A percentile compares a stretch with the other conserved stretches of the same genome.
These are phyloP conservation scores for Psidium friedrichsthalianum DNA, from an alignment of 345 rosid species.

Conservation along the genomic window DNA sequence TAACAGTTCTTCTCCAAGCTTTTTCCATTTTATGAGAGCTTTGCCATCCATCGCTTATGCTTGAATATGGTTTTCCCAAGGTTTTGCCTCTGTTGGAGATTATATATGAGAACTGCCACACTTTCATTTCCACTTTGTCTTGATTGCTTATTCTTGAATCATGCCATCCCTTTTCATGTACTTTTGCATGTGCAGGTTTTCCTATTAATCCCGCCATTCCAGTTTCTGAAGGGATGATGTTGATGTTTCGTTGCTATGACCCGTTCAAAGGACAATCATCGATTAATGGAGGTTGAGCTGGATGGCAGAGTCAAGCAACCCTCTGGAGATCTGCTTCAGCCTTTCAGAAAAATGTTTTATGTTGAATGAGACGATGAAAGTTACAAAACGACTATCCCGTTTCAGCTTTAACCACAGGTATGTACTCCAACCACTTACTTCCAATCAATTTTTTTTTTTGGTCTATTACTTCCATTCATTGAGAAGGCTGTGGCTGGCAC, in stretches of 20 bases:
- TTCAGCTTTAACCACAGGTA: not conserved
- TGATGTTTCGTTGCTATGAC: constrained; percentile 52
- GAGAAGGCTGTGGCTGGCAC: not conserved
- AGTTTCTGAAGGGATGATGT: constrained; percentile 49
- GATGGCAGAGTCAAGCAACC: constrained; percentile 43
- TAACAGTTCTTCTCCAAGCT: not conserved
- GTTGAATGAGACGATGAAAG: constrained; percentile 48
- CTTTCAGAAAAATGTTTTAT: constrained; percentile 46
- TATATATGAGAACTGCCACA: not conserved
- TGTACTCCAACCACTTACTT: not conserved
- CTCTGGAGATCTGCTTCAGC: constrained; percentile 37
- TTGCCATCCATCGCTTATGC: not conserved
- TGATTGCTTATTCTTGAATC: not conserved
- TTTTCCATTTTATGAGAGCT: not conserved
- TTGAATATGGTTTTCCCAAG: not conserved
- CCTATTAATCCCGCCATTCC: constrained; percentile 39
- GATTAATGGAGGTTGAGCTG: constrained; percentile 82
- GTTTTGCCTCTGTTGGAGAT: not conserved
- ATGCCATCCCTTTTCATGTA: not conserved
- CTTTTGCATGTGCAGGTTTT: constrained; percentile 58
- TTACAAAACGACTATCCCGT: not conserved
- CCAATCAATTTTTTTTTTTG: too few relatives aligned
- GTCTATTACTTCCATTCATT: not conserved
- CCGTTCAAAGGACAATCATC: constrained; percentile 79
- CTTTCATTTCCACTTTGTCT: not conserved